Percentiles rank a stretch among this genome's conserved stretches.
phyloP scores from a whole-genome alignment of 169 alveolate genomes.

The Plasmodium coatneyi region DNA sequence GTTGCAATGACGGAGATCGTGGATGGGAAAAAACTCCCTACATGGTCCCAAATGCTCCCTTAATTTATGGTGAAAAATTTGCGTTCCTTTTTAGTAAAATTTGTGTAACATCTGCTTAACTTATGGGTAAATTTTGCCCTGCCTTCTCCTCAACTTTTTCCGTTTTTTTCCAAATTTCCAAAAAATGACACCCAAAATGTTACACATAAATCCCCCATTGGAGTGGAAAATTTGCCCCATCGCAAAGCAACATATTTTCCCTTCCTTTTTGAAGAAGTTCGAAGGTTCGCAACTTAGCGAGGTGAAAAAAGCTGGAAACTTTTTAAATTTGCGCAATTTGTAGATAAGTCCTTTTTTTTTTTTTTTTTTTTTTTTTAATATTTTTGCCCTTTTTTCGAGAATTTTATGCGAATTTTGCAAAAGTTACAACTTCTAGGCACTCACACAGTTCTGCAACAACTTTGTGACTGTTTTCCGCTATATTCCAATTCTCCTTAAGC shows the following conservation, averaged over 20 bases:
- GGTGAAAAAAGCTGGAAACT: neutral
- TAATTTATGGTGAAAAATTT: neutral
- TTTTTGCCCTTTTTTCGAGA: neutral
- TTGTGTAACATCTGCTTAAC: neutral
- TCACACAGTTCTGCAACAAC: neutral
- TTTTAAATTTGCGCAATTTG: neutral
- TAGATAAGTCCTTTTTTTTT: neutral
- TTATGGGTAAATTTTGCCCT: neutral
- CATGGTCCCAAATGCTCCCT: neutral
- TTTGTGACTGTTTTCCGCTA: neutral
- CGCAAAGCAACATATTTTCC: neutral
- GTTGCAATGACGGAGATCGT: neutral
- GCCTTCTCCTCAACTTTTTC: neutral
- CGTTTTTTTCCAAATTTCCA: neutral
- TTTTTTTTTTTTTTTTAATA: neutral
- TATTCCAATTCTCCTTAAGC: neutral
- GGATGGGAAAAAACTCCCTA: neutral
- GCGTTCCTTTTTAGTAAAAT: neutral
- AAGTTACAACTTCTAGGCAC: neutral
- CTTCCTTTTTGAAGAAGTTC: neutral
- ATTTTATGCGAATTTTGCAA: neutral
- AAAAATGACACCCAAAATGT: neutral
- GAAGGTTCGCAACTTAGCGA: neutral
- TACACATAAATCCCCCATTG: neutral
- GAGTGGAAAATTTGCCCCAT: neutral